Evolutionary conservation across 108 stramenopile genomes (phyloP).

Genomic region (Cyclostephanos invisitatus): DNA sequence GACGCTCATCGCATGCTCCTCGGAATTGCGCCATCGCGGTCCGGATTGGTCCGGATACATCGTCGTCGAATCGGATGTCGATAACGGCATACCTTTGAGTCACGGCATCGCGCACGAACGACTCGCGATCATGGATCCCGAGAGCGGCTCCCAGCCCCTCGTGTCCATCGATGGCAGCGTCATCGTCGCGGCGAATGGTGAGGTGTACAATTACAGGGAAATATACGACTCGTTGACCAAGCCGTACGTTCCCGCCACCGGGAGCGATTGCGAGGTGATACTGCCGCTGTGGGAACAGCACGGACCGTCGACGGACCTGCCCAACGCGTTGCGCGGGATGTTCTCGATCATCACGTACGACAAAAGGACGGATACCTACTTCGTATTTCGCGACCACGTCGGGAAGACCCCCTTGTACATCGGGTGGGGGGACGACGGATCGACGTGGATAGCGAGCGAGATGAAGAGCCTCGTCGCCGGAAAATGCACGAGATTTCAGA

Average conservation of each 20-base stretch:
- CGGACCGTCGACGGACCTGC: conserved; percentile 73
- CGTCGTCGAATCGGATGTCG: conserved; percentile 52
- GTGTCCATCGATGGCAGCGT: conserved; percentile 78
- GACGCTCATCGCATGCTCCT: conserved; percentile 89
- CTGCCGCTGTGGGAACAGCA: conserved; percentile 89
- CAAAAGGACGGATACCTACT: conserved; percentile 76
- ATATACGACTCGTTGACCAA: conserved; percentile 69
- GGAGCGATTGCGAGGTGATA: conserved; percentile 96
- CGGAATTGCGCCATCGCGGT: conserved; percentile 92
- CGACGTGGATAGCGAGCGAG: conserved; percentile 90
- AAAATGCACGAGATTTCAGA: conserved; percentile 84
- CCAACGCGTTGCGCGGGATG: conserved; percentile 89
- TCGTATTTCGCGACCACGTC: conserved; percentile 94
- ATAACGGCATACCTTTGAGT: conserved; percentile 46
- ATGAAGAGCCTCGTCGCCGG: conserved; percentile 90
- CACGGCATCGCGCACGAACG: conserved; percentile 98
- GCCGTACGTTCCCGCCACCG: conserved; percentile 86
- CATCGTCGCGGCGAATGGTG: conserved; percentile 96
- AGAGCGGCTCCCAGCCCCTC: conserved; percentile 94
- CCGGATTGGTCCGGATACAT: conserved; percentile 98
- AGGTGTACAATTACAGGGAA: conserved; percentile 99
- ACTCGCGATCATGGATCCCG: conserved; percentile 98
- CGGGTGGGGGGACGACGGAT: conserved; percentile 95
- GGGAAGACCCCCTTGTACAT: conserved; percentile 98
- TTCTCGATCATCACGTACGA: conserved; percentile 97